A percentile compares a stretch with the other conserved stretches of the same genome.
phyloP scores from a whole-genome alignment of 768 basidiomycete genomes.

The Suillus cothurnatus region DNA sequence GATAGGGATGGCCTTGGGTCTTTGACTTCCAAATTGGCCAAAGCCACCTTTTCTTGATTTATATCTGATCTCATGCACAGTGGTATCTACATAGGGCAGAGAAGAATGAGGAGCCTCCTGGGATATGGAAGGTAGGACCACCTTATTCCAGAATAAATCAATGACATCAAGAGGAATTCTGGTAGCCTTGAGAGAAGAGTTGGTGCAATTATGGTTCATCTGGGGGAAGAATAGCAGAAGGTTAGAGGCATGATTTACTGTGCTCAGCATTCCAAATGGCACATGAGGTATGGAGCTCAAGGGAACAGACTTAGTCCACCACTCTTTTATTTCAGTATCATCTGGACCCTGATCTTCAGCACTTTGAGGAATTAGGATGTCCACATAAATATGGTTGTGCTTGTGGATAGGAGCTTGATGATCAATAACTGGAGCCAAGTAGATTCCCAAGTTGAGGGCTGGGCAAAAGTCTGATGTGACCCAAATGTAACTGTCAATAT shows the following conservation, averaged over 20 bases:
- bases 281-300: conserved; percentile 12
- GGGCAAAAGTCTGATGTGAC: conserved; percentile 1
- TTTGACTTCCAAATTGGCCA: background rate
- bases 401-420: background rate
- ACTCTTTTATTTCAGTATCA: background rate
- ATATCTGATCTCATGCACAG: conserved; percentile 8
- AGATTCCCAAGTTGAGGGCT: background rate
- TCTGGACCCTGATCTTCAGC: background rate
- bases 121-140: conserved; percentile 11
- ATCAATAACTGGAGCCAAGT: background rate
- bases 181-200: background rate
- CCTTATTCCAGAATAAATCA: conserved; percentile 13
- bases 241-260: background rate
- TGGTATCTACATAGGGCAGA: background rate
- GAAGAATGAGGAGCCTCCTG: background rate
- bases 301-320: conserved; percentile 13
- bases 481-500: conserved; percentile 25
- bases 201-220: conserved; percentile 11
- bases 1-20: background rate
- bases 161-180: conserved; percentile 9
- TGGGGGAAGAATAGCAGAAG: conserved; percentile 13
- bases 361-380: conserved; percentile 15
- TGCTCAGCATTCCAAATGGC: conserved; percentile 2
- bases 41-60: background rate
- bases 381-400: conserved; percentile 20